Percentiles rank a stretch among this genome's conserved stretches.
Conservation (phyloP, 345 rosid species). For the Pelargonium nanum region DNA sequence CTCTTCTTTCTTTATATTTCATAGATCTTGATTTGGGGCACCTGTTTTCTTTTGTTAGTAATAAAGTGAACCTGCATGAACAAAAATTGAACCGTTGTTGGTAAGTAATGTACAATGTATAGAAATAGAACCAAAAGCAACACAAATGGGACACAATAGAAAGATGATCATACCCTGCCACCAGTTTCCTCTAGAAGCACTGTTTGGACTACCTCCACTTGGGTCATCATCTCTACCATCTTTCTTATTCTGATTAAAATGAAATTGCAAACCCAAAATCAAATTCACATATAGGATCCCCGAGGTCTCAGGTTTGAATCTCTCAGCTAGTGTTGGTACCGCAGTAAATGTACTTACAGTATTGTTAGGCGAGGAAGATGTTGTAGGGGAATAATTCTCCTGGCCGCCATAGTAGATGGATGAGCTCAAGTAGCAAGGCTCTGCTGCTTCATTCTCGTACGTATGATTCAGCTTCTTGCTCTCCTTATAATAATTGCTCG, state of each 20-base stretch:
- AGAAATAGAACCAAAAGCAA: no score
- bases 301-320: background rate
- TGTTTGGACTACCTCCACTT: conserved; percentile 36
- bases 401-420: conserved; percentile 95
- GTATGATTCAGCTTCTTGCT: background rate
- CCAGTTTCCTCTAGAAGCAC: conserved; percentile 91
- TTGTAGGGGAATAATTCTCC: conserved; percentile 61
- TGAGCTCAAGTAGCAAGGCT: conserved; percentile 69
- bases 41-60: no score
- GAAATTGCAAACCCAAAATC: background rate
- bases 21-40: no score
- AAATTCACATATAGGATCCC: background rate
- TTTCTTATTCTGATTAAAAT: conserved; percentile 41
- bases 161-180: conserved; percentile 73
- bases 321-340: background rate
- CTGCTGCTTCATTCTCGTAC: conserved; percentile 46
- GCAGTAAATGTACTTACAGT: conserved; percentile 15
- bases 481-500: no score
- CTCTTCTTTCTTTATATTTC: no score
- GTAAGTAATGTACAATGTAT: no score
- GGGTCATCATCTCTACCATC: conserved; percentile 44
- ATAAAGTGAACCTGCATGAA: background rate
- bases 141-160: no score
- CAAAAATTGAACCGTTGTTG: no score
- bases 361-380: conserved; percentile 30